phyloP scores from a whole-genome alignment of 495 filamentous ascomycete species.

The Bacidia gigantensis region DNA sequence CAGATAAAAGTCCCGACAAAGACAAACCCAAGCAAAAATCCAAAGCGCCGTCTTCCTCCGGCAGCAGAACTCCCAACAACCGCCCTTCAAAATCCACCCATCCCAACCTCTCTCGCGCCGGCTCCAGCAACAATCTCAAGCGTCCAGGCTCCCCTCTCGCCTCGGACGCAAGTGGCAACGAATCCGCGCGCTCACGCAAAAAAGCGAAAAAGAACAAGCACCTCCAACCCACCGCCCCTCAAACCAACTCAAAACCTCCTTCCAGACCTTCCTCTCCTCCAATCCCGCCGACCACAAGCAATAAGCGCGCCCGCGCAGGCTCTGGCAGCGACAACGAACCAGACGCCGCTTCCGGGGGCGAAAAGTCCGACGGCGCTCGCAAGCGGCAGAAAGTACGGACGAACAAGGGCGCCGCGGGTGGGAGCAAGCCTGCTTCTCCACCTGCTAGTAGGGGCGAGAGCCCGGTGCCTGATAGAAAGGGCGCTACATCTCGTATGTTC shows the following conservation, averaged over 20 bases:
- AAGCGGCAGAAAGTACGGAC: constrained; percentile 47
- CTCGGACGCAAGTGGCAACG: constrained; percentile 82
- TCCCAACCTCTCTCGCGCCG: constrained; percentile 42
- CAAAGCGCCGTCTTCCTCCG: constrained; percentile 43
- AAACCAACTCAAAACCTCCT: constrained; percentile 40
- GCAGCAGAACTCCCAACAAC: constrained; percentile 61
- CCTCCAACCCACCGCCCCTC: constrained; percentile 12
- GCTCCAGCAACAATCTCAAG: constrained; percentile 49
- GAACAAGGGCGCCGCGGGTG: constrained; percentile 24
- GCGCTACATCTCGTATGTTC: constrained; percentile 25
- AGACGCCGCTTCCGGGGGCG: constrained; percentile 44
- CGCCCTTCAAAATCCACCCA: constrained; percentile 34
- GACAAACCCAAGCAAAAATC: constrained; percentile 20
- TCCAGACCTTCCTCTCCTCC: constrained; percentile 32
- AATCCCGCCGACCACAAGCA: constrained; percentile 18
- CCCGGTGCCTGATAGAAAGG: constrained; percentile 28
- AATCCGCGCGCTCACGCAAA: constrained; percentile 71
- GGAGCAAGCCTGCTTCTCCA: constrained; percentile 38
- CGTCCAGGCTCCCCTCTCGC: constrained; percentile 73
- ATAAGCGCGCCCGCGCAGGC: constrained; percentile 39
- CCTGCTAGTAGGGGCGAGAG: constrained; percentile 41
- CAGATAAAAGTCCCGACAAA: constrained; percentile 24
- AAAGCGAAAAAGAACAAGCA: constrained; percentile 49
- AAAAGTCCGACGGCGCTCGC: constrained; percentile 55
- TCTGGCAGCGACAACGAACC: constrained; percentile 65